Conservation (phyloP, 768 basidiomycete species). For the Amanita brunnescens region DNA sequence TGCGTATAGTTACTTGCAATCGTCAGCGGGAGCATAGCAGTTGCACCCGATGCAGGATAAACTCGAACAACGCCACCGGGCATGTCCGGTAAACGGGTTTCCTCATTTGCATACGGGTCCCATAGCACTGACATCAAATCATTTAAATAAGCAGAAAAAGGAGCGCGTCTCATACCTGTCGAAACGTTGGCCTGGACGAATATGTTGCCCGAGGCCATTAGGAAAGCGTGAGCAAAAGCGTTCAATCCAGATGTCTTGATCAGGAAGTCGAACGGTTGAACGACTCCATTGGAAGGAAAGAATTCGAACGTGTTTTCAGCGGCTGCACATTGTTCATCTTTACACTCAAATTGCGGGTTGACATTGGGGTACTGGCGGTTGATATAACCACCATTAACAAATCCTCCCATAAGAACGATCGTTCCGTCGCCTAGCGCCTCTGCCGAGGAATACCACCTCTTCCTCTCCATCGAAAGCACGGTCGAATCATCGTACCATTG, state of each 20-base stretch:
- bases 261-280: constrained; percentile 58
- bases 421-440: constrained; percentile 72
- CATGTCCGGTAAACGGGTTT: constrained; percentile 64
- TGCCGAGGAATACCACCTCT: constrained; percentile 73
- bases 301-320: constrained; percentile 83
- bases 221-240: constrained; percentile 64
- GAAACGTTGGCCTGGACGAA: constrained; percentile 80
- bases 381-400: constrained; percentile 69
- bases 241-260: constrained; percentile 68
- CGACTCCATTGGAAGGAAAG: constrained; percentile 53
- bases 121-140: constrained; percentile 27
- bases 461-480: constrained; percentile 53
- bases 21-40: constrained; percentile 89
- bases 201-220: constrained; percentile 71
- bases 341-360: constrained; percentile 54
- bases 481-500: constrained; percentile 67
- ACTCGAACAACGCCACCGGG: constrained; percentile 67
- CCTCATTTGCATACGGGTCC: constrained; percentile 48
- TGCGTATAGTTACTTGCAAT: constrained; percentile 82
- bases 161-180: constrained; percentile 40
- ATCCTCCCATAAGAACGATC: constrained; percentile 75
- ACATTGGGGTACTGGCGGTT: constrained; percentile 65
- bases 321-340: constrained; percentile 23
- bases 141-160: constrained; percentile 8
- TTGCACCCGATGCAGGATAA: constrained; percentile 85